phyloP scores from a whole-genome alignment of 148 eudicot species.

The Hydrangea macrophylla region DNA sequence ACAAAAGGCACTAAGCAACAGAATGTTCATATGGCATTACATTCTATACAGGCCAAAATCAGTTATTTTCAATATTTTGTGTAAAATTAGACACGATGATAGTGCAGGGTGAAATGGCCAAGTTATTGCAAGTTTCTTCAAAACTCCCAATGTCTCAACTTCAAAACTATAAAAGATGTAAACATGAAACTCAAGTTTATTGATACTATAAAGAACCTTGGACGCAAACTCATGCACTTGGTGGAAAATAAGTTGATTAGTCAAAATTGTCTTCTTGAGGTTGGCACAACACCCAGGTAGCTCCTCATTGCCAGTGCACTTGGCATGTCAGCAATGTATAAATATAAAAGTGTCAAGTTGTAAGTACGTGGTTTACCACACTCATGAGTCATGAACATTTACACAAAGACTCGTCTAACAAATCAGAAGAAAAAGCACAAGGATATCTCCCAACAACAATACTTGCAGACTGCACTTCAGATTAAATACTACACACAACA shows the following conservation, averaged over 20 bases:
- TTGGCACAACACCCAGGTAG: background rate
- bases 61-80: no score
- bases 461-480: background rate
- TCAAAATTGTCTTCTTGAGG: background rate
- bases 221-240: background rate
- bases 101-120: no score
- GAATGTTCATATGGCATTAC: no score
- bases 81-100: no score
- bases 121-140: no score
- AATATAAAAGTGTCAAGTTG: no score
- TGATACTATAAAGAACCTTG: background rate
- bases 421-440: background rate
- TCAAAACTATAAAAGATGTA: background rate
- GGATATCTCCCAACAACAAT: background rate
- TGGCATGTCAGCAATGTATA: background rate
- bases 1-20: no score
- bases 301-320: background rate
- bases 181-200: background rate
- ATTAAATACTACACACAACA: conserved; percentile 3
- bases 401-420: no score
- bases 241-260: background rate
- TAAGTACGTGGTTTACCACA: no score
- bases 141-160: no score
- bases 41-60: no score
- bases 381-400: background rate